phyloP scores from a whole-genome alignment of 768 basidiomycete genomes.

The Pulveroboletus frians region DNA sequence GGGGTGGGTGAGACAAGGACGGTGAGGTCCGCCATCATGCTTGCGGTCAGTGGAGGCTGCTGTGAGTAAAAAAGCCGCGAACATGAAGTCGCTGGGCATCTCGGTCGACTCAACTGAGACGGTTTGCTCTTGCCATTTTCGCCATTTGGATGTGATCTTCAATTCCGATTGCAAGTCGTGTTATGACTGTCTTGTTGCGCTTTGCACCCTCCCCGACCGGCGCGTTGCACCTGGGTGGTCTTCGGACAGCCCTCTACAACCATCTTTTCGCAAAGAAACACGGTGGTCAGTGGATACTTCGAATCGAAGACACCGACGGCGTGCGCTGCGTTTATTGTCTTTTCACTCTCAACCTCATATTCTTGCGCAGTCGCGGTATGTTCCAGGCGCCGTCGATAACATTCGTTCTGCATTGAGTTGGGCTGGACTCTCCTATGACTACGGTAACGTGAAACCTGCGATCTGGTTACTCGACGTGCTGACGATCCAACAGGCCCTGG shows the following conservation, averaged over 20 bases:
- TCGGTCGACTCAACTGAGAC: neutral
- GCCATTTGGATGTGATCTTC: too few relatives aligned
- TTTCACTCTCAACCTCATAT: neutral
- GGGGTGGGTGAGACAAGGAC: slow-evolving; percentile 32
- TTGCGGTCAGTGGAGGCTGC: neutral
- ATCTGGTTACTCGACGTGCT: neutral
- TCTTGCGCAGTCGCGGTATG: slow-evolving; percentile 59
- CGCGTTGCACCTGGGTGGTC: slow-evolving; percentile 87
- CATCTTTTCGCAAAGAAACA: slow-evolving; percentile 77
- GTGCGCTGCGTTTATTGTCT: slow-evolving; percentile 41
- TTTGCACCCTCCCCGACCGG: slow-evolving; percentile 99
- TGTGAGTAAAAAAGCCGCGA: neutral
- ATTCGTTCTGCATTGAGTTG: slow-evolving; percentile 75
- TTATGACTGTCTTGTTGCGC: slow-evolving; percentile 65
- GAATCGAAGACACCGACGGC: slow-evolving; percentile 94
- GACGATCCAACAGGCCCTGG: slow-evolving; percentile 59
- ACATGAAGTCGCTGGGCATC: neutral
- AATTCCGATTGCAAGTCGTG: neutral
- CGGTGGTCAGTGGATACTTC: slow-evolving; percentile 84
- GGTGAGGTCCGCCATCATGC: slow-evolving; percentile 28
- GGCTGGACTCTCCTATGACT: slow-evolving; percentile 90
- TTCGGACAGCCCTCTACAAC: slow-evolving; percentile 92
- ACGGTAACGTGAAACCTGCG: slow-evolving; percentile 48
- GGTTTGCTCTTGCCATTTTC: neutral
- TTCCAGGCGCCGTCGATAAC: slow-evolving; percentile 80